Conservation (phyloP, 2,329 filamentous ascomycete genomes). For the Thielaviopsis euricoi region DNA sequence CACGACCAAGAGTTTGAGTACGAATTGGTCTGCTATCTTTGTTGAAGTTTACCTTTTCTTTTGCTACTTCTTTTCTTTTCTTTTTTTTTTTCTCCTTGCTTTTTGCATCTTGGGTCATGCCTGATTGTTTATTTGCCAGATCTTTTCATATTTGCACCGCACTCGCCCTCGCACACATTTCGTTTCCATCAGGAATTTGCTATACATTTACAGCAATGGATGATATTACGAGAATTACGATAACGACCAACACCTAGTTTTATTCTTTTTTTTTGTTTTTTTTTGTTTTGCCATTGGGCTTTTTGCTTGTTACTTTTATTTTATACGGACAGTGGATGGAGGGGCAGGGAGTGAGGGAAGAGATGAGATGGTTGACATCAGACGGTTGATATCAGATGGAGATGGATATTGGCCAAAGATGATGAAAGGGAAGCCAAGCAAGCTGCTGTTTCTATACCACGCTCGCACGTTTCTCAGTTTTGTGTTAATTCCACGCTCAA, state of each 20-base stretch:
- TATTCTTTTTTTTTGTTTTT: neutral
- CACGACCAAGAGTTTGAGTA: too few species aligned
- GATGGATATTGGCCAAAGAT: too few species aligned
- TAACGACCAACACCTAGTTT: neutral
- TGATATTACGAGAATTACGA: constrained; percentile 8
- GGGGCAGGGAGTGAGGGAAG: too few species aligned
- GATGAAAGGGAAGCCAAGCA: too few species aligned
- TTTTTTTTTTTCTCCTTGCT: neutral
- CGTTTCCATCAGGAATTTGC: neutral
- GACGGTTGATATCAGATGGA: too few species aligned
- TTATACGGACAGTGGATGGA: too few species aligned
- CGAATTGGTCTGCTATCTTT: too few species aligned
- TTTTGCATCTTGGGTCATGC: neutral
- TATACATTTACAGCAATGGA: neutral
- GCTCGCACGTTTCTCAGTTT: too few species aligned
- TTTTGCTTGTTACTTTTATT: neutral
- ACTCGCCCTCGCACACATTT: neutral
- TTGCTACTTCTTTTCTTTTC: neutral
- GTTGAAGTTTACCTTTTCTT: neutral
- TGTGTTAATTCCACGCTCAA: too few species aligned
- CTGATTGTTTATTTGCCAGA: neutral
- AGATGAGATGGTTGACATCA: too few species aligned
- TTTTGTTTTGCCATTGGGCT: neutral
- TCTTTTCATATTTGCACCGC: constrained; percentile 1
- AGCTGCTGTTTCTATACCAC: too few species aligned